A percentile compares a stretch with the other conserved stretches of the same genome.
phyloP scores from a whole-genome alignment of 306 rosid genomes.

The Quercus dentata region DNA sequence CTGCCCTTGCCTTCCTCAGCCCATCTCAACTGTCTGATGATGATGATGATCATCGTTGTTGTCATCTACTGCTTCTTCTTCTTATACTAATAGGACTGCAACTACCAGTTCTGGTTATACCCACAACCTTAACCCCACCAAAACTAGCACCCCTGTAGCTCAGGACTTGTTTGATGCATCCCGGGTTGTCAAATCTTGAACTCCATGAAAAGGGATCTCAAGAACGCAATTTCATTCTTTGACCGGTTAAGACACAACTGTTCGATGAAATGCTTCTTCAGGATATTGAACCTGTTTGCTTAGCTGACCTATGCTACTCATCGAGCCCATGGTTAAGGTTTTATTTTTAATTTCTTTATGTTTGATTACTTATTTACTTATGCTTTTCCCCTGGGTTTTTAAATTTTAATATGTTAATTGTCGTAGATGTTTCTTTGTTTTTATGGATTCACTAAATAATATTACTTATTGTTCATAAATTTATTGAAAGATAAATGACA shows the following conservation, averaged over 20 bases:
- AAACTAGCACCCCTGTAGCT: background rate
- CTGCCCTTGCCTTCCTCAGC: constrained; percentile 28
- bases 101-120: background rate
- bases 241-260: background rate
- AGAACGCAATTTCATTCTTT: constrained; percentile 50
- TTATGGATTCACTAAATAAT: no score
- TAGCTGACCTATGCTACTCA: no score
- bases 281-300: no score
- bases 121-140: background rate
- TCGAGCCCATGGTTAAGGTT: no score
- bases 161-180: constrained; percentile 10
- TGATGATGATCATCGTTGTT: background rate
- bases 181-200: constrained; percentile 40
- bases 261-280: no score
- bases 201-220: constrained; percentile 34
- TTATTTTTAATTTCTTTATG: no score
- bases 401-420: no score
- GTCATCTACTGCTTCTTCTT: background rate
- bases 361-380: no score
- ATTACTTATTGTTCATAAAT: no score
- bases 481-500: no score
- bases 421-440: no score
- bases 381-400: no score
- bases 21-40: background rate
- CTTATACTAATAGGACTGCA: background rate